Evolutionary conservation across 2,329 filamentous ascomycete genomes (phyloP), one percentile per base, ranked within the genome.

Genomic region (Rutstroemia sydowiana): DNA sequence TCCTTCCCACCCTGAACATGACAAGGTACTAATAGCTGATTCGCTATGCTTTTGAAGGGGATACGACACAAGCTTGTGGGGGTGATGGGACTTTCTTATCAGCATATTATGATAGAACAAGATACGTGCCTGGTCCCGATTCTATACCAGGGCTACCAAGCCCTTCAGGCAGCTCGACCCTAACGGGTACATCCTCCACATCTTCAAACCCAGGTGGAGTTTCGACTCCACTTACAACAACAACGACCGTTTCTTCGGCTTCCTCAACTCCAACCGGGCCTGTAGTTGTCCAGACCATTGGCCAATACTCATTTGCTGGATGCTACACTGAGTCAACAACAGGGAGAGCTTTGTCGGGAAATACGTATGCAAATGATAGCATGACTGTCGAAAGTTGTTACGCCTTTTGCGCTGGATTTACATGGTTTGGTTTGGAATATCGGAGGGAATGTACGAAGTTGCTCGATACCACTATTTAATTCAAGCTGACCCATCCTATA

Each of bases 371-470:
- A 16, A 59, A 56, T 18, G 54, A 62, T 37, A 53, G 55, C 10
- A 60, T 62, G 53, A 58, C 54, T 9, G 51, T 68, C 41, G 59
- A 69, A 45, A 57, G 57, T 6, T 69, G 67, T 48, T 58, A 54
- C 18, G 21, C 55, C 2, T 54, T 59, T 21, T 68, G 63, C 23
- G 57, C 59, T 5, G 59, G 55, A 7, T 66, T 56, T 20, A 47
- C 45, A 0, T 66, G 57, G 20, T 64, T 66, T 11, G 68, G 68
- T 6, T 37, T 69, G 1, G 67, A 70, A 52, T 70, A 69, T 55
- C 58, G 59, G 3, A 54, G 56, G 14, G 63, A 66, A 45, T 66
- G 65, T 51, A 51, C 13, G 39, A 9, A 42, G 16, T 39, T 52
- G 50, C 21, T 8, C 16, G 18, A n/a, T 13, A 18, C 13, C 30